Conservation (phyloP, 139 green algal species). For the Dunaliella primolecta region DNA sequence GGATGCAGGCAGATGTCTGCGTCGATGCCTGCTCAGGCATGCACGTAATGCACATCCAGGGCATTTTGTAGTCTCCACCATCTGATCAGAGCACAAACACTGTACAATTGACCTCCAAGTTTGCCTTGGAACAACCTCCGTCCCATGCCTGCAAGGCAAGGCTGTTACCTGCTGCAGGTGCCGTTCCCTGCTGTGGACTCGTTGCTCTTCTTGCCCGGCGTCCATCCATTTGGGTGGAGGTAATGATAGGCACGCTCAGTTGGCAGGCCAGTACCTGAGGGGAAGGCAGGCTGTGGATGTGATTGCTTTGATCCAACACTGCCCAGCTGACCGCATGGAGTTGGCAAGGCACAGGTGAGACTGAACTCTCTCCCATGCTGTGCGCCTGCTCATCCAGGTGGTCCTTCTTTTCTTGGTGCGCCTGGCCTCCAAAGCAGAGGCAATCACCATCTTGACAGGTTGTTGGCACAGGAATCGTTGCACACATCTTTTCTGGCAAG, state of each 20-base stretch:
- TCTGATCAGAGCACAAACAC: no score
- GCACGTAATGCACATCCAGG: background rate
- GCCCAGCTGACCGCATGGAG: no score
- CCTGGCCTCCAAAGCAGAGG: no score
- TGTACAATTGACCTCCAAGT: background rate
- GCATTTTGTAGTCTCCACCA: no score
- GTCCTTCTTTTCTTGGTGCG: no score
- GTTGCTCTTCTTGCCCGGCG: background rate
- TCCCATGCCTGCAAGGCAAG: background rate
- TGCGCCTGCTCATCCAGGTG: no score
- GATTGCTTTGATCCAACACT: background rate
- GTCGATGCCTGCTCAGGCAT: no score
- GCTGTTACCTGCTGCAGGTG: background rate
- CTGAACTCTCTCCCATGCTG: background rate
- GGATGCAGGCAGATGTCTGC: no score
- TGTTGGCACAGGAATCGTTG: no score
- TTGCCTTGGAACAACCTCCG: background rate
- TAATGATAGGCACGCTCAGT: slow-evolving; percentile 75
- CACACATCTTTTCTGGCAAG: no score
- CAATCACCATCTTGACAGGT: background rate
- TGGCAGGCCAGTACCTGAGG: slow-evolving; percentile 49
- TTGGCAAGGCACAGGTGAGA: background rate
- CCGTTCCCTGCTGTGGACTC: background rate
- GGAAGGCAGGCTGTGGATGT: background rate
- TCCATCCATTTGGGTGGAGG: slow-evolving; percentile 19